Percentiles rank a stretch among this genome's conserved stretches.
Conservation (phyloP, 495 filamentous ascomycete species). For the Collariella sp. region DNA sequence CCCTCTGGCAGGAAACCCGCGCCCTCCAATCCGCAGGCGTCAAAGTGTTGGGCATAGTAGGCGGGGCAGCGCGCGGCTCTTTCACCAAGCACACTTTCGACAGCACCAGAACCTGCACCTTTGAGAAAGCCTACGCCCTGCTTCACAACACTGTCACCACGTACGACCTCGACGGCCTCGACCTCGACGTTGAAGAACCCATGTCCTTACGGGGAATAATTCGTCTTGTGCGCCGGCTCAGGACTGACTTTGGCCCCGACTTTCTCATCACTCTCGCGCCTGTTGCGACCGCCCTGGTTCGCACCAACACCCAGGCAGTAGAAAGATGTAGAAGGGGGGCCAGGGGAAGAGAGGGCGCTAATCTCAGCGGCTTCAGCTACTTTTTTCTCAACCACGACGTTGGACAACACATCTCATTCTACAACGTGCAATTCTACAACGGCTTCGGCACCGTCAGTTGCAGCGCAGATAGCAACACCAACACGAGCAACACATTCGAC, state of each 20-base stretch:
- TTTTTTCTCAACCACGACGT: constrained; percentile 44
- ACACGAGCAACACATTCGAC: constrained; percentile 45
- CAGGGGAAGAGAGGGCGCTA: constrained; percentile 29
- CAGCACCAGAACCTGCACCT: constrained; percentile 34
- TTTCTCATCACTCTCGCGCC: constrained; percentile 76
- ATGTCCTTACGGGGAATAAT: constrained; percentile 65
- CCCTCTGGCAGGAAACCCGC: constrained; percentile 59
- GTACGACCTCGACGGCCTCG: constrained; percentile 58
- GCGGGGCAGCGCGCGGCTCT: constrained; percentile 65
- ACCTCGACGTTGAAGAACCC: constrained; percentile 75
- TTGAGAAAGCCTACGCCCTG: constrained; percentile 59
- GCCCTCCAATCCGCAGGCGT: constrained; percentile 52
- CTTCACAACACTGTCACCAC: constrained; percentile 51
- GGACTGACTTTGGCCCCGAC: constrained; percentile 56
- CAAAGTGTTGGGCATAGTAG: constrained; percentile 73
- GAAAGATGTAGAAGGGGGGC: no score
- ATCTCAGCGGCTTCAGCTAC: constrained; percentile 74
- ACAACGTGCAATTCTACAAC: constrained; percentile 81
- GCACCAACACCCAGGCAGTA: no score
- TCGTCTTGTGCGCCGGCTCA: constrained; percentile 62
- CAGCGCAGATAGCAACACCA: no score
- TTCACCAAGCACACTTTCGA: constrained; percentile 51
- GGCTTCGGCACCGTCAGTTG: constrained; percentile 61
- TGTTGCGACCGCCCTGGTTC: constrained; percentile 64
- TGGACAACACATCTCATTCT: constrained; percentile 52